phyloP scores from a whole-genome alignment of 2,329 filamentous ascomycete species.

The Paraconiothyrium sp. region DNA sequence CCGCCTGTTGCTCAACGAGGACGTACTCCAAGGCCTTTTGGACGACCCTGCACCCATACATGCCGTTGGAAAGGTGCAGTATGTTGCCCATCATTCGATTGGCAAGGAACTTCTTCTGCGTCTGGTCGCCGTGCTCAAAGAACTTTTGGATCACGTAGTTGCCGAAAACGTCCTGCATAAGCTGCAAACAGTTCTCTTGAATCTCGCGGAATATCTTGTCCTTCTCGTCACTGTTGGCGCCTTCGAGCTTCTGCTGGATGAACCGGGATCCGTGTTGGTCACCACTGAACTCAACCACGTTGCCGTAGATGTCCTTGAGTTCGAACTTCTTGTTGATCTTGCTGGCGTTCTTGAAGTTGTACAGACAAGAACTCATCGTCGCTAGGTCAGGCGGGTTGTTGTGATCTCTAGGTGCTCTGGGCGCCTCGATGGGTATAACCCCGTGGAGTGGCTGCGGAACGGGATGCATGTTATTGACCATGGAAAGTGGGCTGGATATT shows the following conservation, averaged over 20 bases:
- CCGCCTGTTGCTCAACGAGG: slow-evolving; percentile 88
- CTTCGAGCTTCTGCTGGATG: slow-evolving; percentile 91
- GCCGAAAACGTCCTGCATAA: slow-evolving; percentile 97
- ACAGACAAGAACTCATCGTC: slow-evolving; percentile 75
- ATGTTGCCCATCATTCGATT: slow-evolving; percentile 89
- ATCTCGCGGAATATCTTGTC: slow-evolving; percentile 90
- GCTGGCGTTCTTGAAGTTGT: slow-evolving; percentile 79
- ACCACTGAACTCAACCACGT: slow-evolving; percentile 93
- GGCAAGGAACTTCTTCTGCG: slow-evolving; percentile 88
- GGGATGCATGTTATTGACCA: slow-evolving; percentile 42
- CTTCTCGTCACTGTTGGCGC: slow-evolving; percentile 95
- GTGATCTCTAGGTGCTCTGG: slow-evolving; percentile 59
- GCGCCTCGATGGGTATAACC: slow-evolving; percentile 52
- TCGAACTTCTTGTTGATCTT: slow-evolving; percentile 81
- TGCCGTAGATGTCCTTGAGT: slow-evolving; percentile 85
- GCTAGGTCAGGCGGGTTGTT: slow-evolving; percentile 63
- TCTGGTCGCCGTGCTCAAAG: slow-evolving; percentile 93
- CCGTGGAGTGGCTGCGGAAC: slow-evolving; percentile 44
- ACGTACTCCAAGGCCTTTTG: slow-evolving; percentile 95
- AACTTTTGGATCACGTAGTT: slow-evolving; percentile 99
- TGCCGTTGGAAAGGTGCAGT: slow-evolving; percentile 79
- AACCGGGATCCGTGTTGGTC: slow-evolving; percentile 96
- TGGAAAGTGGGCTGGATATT: slow-evolving; percentile 47
- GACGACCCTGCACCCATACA: slow-evolving; percentile 94
- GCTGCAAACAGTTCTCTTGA: slow-evolving; percentile 79